phyloP scores from a whole-genome alignment of 176 grass and related monocot genomes.

The Triticum urartu region DNA sequence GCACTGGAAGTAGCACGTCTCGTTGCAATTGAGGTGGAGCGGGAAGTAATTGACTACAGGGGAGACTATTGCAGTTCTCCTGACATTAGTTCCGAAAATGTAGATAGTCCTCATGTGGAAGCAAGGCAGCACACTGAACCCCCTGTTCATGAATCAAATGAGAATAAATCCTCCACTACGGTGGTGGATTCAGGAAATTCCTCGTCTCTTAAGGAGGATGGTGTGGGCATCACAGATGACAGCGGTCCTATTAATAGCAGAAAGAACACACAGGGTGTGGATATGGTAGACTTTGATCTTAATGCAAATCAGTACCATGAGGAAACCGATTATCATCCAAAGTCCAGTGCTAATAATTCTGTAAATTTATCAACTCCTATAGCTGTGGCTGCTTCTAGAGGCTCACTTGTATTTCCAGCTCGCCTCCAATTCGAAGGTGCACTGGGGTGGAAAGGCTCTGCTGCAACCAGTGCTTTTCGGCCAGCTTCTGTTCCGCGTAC shows the following conservation, averaged over 20 bases:
- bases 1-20: conserved; percentile 54
- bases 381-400: conserved; percentile 67
- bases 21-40: conserved; percentile 39
- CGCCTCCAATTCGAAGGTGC: conserved; percentile 16
- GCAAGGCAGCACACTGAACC: conserved; percentile 3
- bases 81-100: conserved; percentile 50
- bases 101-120: not conserved
- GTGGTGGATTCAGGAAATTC: conserved; percentile 44
- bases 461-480: conserved; percentile 77
- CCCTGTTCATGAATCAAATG: conserved; percentile 19
- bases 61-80: conserved; percentile 66
- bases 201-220: conserved; percentile 60
- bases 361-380: conserved; percentile 57
- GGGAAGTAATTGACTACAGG: conserved; percentile 69
- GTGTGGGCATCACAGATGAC: conserved; percentile 63
- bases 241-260: not conserved
- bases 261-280: not conserved
- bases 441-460: conserved; percentile 61
- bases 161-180: conserved; percentile 42
- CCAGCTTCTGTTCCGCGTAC: conserved; percentile 43
- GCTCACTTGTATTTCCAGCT: conserved; percentile 46
- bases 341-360: conserved; percentile 34
- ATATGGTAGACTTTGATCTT: conserved; percentile 55
- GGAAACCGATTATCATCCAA: conserved; percentile 21
- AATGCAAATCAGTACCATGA: conserved; percentile 48